Evolutionary conservation across 805 yeast genomes (phyloP), one percentile per base, ranked within the genome.

Genomic region (Saccharomycopsis lassenensis): DNA sequence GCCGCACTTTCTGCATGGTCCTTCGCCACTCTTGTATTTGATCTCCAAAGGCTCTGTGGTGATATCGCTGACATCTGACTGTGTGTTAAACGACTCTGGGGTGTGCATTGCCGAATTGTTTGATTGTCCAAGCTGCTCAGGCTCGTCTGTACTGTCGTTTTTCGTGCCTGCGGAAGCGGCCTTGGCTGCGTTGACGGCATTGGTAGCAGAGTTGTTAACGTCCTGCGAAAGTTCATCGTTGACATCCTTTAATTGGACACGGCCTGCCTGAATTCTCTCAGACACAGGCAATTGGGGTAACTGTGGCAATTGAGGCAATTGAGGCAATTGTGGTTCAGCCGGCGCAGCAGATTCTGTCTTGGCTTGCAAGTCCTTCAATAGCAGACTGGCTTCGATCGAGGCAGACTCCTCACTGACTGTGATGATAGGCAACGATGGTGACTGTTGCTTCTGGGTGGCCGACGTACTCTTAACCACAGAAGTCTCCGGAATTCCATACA

Each of bases 1-100:
- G 4, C 57, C 55, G 59, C 97, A 89, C 23, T 69, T 64, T 40
- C 96, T 73, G 54, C 97, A 89, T 11, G 86, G 86, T 0, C 91
- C 91, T 42, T 70, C 59, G 0, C 89, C 91, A 0, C 86, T 70
- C 4, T 69, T 63, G 38, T 56, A 57, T 34, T 50, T 53, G 4
- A 26, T 12, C 15, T 19, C 29, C 23, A 17, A 23, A 7, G 6
- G 29, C n/a, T n/a, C n/a, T n/a, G n/a, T n/a, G n/a, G n/a, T n/a
- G n/a, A n/a, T n/a, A n/a, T n/a, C n/a, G n/a, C n/a, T n/a, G n/a
- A n/a, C n/a, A n/a, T n/a, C n/a, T n/a, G n/a, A n/a, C n/a, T n/a
- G n/a, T n/a, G n/a, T n/a, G n/a, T n/a, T n/a, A n/a, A n/a, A n/a
- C n/a, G n/a, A n/a, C n/a, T n/a, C n/a, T n/a, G n/a, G n/a, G n/a